Percentiles rank a stretch among this genome's conserved stretches.
Conservation (phyloP, 1,284 basidiomycete species). For the Malassezia cuniculi region DNA sequence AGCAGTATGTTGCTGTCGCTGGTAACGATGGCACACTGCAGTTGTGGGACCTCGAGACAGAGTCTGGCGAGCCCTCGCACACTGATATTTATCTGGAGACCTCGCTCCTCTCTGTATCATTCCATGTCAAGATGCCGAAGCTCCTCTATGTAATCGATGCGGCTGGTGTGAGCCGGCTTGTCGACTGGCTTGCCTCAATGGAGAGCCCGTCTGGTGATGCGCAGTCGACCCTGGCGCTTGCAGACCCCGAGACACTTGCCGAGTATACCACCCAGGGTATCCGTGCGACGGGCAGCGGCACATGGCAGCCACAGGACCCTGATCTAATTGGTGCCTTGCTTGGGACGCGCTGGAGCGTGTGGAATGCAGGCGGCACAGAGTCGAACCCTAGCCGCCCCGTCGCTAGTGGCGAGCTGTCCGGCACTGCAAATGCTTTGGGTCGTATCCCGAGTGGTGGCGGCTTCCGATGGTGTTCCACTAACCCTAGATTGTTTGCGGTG, state of each 20-base stretch:
- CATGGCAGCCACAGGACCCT: constrained; percentile 12
- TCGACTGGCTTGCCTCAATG: constrained; percentile 12
- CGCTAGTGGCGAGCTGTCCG: too few relatives aligned
- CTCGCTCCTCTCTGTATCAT: constrained; percentile 5
- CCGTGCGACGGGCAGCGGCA: constrained; percentile 2
- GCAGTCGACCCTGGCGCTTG: constrained; percentile 4
- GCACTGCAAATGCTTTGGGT: too few relatives aligned
- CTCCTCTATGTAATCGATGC: constrained; percentile 10
- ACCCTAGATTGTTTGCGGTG: constrained; percentile 9
- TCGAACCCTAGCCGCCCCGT: too few relatives aligned
- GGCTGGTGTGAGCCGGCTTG: constrained; percentile 6
- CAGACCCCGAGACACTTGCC: constrained; percentile 4
- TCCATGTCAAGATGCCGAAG: constrained; percentile 11
- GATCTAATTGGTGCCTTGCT: constrained; percentile 9
- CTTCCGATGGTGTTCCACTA: constrained; percentile 8
- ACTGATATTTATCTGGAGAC: neutral
- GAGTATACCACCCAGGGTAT: constrained; percentile 1
- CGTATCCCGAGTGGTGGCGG: neutral
- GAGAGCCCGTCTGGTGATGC: neutral
- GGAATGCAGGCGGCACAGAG: constrained; percentile 3
- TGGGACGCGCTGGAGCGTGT: constrained; percentile 12
- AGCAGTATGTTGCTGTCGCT: constrained; percentile 7
- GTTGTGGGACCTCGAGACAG: constrained; percentile 12
- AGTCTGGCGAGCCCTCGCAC: too few relatives aligned
- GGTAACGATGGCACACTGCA: constrained; percentile 2